These are phyloP conservation scores for Neofusicoccum parvum DNA, from an alignment of 2,329 filamentous ascomycete species.

Conservation along the genomic window DNA sequence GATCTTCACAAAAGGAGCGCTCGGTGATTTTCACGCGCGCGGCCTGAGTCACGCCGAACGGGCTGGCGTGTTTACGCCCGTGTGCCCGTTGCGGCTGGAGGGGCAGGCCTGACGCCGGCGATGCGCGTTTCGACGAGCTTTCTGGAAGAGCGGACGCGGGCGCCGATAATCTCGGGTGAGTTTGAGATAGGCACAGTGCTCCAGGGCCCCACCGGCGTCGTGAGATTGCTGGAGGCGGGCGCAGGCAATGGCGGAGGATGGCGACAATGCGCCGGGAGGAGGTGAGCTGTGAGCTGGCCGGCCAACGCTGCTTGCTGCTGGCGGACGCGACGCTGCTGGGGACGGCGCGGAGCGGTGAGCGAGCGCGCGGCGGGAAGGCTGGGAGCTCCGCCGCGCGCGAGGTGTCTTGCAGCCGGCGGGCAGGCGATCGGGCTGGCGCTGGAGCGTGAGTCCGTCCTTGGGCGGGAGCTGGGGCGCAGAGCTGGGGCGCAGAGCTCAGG, in stretches of 20 bases:
- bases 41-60: conserved; percentile 21
- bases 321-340: neutral
- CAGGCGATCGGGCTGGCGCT: conserved; percentile 14
- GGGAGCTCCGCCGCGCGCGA: conserved; percentile 12
- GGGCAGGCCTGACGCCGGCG: conserved; percentile 14
- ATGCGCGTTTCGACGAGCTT: conserved; percentile 18
- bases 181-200: conserved; percentile 29
- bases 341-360: conserved; percentile 19
- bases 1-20: conserved; percentile 23
- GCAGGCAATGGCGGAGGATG: conserved; percentile 1
- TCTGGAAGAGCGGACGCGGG: conserved; percentile 21
- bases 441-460: neutral
- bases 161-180: conserved; percentile 31
- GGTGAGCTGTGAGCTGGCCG: conserved; percentile 22
- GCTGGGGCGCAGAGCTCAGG: neutral
- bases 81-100: conserved; percentile 3
- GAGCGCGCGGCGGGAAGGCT: conserved; percentile 5
- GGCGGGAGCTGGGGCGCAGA: neutral
- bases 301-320: conserved; percentile 19
- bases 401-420: conserved; percentile 7
- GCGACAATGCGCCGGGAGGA: conserved; percentile 4
- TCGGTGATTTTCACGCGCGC: conserved; percentile 22
- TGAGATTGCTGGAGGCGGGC: conserved; percentile 16
- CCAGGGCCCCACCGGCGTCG: conserved; percentile 18
- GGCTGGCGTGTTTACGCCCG: conserved; percentile 17